These are phyloP conservation scores for Clitopilus hobsonii DNA, from an alignment of 768 basidiomycete genomes.

Conservation along the genomic window DNA sequence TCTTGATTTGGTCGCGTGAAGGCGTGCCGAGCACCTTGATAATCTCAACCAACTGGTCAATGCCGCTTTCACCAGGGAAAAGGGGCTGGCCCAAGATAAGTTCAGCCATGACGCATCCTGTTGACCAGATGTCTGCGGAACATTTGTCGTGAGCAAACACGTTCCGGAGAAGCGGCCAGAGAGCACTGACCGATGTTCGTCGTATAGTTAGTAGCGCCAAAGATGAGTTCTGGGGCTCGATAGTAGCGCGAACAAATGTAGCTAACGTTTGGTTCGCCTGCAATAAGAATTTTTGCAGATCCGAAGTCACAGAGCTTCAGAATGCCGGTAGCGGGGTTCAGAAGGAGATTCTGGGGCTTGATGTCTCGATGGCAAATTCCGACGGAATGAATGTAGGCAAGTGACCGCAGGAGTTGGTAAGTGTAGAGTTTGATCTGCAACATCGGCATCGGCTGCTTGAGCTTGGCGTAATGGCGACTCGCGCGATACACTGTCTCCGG, in stretches of 20 bases:
- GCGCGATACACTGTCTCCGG: constrained; percentile 99
- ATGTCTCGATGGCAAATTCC: constrained; percentile 99
- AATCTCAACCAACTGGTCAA: constrained; percentile 98
- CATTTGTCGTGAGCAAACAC: constrained; percentile 5
- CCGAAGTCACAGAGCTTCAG: constrained; percentile 99
- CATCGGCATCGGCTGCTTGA: constrained; percentile 99
- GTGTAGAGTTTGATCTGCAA: constrained; percentile 99
- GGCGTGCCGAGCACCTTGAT: constrained; percentile 99
- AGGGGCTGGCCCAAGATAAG: constrained; percentile 98
- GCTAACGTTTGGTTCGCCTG: constrained; percentile 98
- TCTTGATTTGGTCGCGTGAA: constrained; percentile 99
- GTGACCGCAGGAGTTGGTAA: constrained; percentile 97
- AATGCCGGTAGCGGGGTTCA: constrained; percentile 95
- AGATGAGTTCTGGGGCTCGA: constrained; percentile 98
- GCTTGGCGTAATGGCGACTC: constrained; percentile 97
- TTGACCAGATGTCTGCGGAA: constrained; percentile 92
- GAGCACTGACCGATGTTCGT: constrained; percentile 92
- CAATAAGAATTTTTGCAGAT: constrained; percentile 95
- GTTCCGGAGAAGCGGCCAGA: neutral
- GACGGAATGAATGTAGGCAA: constrained; percentile 99
- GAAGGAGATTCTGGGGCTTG: constrained; percentile 97
- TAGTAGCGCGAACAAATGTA: constrained; percentile 99
- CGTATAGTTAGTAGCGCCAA: constrained; percentile 99
- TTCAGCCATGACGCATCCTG: constrained; percentile 99
- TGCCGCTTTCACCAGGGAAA: constrained; percentile 98